These are phyloP conservation scores for Claviceps africana DNA, from an alignment of 2,329 filamentous ascomycete genomes.

Conservation along the genomic window DNA sequence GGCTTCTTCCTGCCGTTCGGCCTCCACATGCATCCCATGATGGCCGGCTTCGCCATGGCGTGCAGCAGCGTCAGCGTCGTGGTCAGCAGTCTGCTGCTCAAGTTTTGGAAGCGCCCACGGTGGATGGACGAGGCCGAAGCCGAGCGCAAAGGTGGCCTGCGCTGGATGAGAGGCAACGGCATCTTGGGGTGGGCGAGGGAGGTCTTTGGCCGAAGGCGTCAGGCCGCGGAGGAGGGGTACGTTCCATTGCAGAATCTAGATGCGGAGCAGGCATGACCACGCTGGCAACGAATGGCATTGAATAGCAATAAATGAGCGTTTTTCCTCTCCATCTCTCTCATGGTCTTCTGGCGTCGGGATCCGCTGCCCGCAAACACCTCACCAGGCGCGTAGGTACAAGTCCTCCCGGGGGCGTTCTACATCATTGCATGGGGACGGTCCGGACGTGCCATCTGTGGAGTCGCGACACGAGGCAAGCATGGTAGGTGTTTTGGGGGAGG, in stretches of 20 bases:
- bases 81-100: slow-evolving; percentile 66
- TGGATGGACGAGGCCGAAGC: slow-evolving; percentile 71
- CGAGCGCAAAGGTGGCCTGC: slow-evolving; percentile 39
- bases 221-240: slow-evolving; percentile 40
- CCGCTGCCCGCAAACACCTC: too few species aligned
- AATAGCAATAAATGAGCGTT: neutral
- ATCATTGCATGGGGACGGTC: too few species aligned
- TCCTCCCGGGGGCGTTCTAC: too few species aligned
- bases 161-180: slow-evolving; percentile 28
- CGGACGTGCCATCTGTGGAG: too few species aligned
- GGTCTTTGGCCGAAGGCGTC: slow-evolving; percentile 22
- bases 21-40: slow-evolving; percentile 80
- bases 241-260: slow-evolving; percentile 44
- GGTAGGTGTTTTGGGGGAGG: too few species aligned
- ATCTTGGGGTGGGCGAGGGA: slow-evolving; percentile 29
- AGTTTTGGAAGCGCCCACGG: slow-evolving; percentile 67
- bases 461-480: too few species aligned
- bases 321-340: neutral
- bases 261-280: slow-evolving; percentile 7
- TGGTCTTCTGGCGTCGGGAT: too few species aligned
- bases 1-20: slow-evolving; percentile 86
- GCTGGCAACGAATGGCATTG: neutral
- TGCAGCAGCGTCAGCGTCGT: slow-evolving; percentile 83
- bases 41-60: slow-evolving; percentile 89
- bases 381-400: too few species aligned